phyloP scores from a whole-genome alignment of 805 yeast genomes.

The Cyberlindnera nakhonratchasimensis region DNA sequence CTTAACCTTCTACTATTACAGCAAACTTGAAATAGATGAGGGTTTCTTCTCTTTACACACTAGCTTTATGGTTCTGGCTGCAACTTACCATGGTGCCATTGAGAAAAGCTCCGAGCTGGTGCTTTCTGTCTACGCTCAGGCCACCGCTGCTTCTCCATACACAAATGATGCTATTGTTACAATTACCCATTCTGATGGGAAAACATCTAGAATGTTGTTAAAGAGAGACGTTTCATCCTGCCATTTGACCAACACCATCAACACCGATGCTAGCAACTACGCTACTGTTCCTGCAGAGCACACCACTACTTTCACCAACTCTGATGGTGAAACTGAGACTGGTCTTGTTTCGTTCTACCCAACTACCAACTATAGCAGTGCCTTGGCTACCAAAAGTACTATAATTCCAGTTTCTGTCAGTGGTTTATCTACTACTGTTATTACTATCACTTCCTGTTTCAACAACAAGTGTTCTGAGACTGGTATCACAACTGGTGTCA shows the following conservation, averaged over 20 bases:
- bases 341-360: slow-evolving; percentile 9
- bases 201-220: slow-evolving; percentile 4
- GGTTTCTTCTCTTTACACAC: slow-evolving; percentile 2
- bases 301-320: slow-evolving; percentile 11
- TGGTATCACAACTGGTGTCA: slow-evolving; percentile 13
- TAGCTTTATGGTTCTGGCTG: slow-evolving; percentile 5
- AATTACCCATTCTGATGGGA: slow-evolving; percentile 11
- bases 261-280: slow-evolving; percentile 1
- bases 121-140: slow-evolving; percentile 13
- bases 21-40: slow-evolving; percentile 1
- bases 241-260: slow-evolving; percentile 10
- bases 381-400: slow-evolving; percentile 3
- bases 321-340: slow-evolving; percentile 8
- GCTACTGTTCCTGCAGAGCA: slow-evolving; percentile 2
- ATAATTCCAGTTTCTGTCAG: background rate
- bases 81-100: background rate
- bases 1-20: background rate
- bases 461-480: slow-evolving; percentile 2
- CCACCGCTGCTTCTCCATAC: slow-evolving; percentile 23
- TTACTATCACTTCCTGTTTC: slow-evolving; percentile 23
- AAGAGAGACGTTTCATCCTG: slow-evolving; percentile 14
- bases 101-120: slow-evolving; percentile 2
- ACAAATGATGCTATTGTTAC: slow-evolving; percentile 9
- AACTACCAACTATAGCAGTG: slow-evolving; percentile 6
- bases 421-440: slow-evolving; percentile 1